Percentiles rank a stretch among this genome's conserved stretches.
phyloP scores from a whole-genome alignment of 768 basidiomycete species.

The Termitomyces sp. region DNA sequence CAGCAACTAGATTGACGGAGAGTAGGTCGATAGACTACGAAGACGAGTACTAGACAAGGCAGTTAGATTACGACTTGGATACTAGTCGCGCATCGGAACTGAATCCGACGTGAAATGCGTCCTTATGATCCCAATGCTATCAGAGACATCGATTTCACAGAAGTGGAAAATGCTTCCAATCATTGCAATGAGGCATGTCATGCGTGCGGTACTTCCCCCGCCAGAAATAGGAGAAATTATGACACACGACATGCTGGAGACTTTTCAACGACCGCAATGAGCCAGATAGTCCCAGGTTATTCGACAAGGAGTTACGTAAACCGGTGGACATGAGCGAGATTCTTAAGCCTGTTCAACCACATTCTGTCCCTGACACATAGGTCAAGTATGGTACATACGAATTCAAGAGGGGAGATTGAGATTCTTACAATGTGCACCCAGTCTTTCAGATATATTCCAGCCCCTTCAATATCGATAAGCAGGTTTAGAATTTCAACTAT shows the following conservation, averaged over 20 bases:
- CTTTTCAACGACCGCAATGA: neutral
- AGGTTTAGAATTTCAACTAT: too few relatives aligned
- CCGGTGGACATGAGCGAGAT: too few relatives aligned
- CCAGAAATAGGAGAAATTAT: neutral
- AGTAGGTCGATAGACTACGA: neutral
- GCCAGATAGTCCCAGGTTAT: neutral
- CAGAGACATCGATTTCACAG: conserved; percentile 1
- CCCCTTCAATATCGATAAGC: too few relatives aligned
- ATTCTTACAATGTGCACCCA: too few relatives aligned
- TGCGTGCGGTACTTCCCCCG: neutral
- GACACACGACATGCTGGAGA: neutral
- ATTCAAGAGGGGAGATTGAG: neutral
- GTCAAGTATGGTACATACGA: neutral
- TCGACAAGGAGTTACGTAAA: neutral
- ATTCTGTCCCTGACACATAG: too few relatives aligned
- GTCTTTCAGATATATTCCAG: too few relatives aligned
- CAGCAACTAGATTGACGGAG: neutral
- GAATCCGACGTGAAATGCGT: neutral
- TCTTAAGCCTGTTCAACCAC: neutral
- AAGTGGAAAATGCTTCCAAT: neutral
- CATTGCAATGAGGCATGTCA: conserved; percentile 1
- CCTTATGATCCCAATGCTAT: neutral
- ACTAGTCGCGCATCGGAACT: neutral
- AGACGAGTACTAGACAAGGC: neutral
- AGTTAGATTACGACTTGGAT: neutral